Evolutionary conservation across 108 stramenopile genomes (phyloP).

Genomic region (Cyclostephanos tholiformis): DNA sequence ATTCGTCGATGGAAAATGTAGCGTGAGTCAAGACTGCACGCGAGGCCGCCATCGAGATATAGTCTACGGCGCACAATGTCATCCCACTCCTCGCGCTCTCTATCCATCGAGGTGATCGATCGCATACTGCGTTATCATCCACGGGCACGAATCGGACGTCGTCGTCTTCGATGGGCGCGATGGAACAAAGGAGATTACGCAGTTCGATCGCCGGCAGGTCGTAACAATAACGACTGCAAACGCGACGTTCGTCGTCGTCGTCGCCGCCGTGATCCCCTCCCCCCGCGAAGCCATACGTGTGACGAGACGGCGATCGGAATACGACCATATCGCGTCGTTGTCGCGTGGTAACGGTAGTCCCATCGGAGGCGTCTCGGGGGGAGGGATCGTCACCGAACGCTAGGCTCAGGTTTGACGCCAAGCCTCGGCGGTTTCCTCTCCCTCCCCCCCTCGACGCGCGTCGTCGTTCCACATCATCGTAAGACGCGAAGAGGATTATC

Average conservation of each 20-base stretch:
- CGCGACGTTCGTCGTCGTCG: not conserved
- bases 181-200: constrained; percentile 6
- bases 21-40: constrained; percentile 48
- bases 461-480: too few species aligned
- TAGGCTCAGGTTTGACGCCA: too few species aligned
- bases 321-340: constrained; percentile 25
- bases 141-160: constrained; percentile 16
- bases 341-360: not conserved
- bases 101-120: constrained; percentile 13
- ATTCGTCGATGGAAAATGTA: constrained; percentile 25
- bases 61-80: not conserved
- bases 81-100: not conserved
- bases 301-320: constrained; percentile 45
- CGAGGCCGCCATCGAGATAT: constrained; percentile 19
- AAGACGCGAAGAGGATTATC: too few species aligned
- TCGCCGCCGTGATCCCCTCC: not conserved
- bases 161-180: not conserved
- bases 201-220: constrained; percentile 40
- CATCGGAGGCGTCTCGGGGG: too few species aligned
- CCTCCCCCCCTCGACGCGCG: too few species aligned
- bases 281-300: constrained; percentile 40
- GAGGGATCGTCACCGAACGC: too few species aligned
- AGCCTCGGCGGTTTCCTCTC: too few species aligned
- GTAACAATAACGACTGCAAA: constrained; percentile 1
- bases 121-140: not conserved